phyloP scores from a whole-genome alignment of 768 basidiomycete genomes.

The Fistulinella prunicolor region DNA sequence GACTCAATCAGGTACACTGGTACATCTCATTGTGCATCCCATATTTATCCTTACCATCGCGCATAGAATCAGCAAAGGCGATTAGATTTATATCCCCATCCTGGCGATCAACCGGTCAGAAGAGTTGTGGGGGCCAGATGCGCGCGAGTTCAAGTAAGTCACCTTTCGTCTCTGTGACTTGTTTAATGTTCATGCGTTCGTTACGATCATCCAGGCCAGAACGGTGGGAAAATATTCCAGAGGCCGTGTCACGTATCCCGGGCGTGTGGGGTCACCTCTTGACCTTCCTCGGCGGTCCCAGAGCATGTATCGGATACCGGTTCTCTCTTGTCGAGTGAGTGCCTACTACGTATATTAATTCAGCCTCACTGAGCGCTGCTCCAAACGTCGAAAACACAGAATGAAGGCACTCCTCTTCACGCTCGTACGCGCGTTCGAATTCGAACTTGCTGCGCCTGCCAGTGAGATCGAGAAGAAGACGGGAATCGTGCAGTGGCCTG shows the following conservation, averaged over 20 bases:
- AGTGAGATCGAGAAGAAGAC: background rate
- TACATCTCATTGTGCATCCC: background rate
- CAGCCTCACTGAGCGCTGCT: background rate
- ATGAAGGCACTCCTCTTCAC: background rate
- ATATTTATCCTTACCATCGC: background rate
- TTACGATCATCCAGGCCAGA: background rate
- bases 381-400: background rate
- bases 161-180: background rate
- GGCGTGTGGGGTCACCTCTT: background rate
- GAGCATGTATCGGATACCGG: background rate
- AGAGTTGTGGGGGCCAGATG: background rate
- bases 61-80: background rate
- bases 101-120: background rate
- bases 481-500: background rate
- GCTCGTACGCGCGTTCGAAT: background rate
- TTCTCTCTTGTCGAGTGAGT: background rate
- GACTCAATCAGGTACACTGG: background rate
- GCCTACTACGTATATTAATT: background rate
- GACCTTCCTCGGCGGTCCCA: background rate
- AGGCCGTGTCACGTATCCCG: background rate
- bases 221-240: constrained; percentile 1
- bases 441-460: background rate
- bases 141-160: background rate
- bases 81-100: background rate
- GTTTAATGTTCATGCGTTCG: background rate